These are phyloP conservation scores for Trichoderma koningiopsis DNA, from an alignment of 2,329 filamentous ascomycete species.

Conservation along the genomic window DNA sequence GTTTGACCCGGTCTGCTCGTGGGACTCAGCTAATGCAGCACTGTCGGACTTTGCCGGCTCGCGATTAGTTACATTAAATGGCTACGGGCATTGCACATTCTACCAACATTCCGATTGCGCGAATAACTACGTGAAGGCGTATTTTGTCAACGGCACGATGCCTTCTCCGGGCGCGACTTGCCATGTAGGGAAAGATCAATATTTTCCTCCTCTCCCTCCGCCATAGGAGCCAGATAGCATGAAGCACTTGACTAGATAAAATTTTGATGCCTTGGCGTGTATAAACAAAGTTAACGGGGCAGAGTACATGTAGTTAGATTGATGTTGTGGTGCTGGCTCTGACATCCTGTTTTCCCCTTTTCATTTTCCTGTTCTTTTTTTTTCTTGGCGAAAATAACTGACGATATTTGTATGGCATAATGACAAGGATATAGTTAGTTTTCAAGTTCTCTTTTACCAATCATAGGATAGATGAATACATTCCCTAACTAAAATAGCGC, in stretches of 20 bases:
- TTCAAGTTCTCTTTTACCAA: too few species aligned
- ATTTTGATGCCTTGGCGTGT: background rate
- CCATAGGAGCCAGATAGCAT: background rate
- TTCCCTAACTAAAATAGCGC: background rate
- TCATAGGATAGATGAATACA: background rate
- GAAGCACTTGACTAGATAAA: background rate
- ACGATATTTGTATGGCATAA: background rate
- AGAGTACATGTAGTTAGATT: background rate
- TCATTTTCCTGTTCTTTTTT: background rate
- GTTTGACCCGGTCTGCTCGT: slow-evolving; percentile 54
- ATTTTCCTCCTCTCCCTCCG: background rate
- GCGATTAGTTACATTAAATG: slow-evolving; percentile 44
- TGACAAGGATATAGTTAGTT: background rate
- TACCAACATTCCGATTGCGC: slow-evolving; percentile 43
- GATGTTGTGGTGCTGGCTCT: background rate
- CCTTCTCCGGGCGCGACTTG: slow-evolving; percentile 39
- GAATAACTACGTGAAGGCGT: slow-evolving; percentile 40
- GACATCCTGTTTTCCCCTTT: background rate
- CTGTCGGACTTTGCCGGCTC: slow-evolving; percentile 42
- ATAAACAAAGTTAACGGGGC: background rate
- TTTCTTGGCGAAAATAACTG: background rate
- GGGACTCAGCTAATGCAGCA: slow-evolving; percentile 43
- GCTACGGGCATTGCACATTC: slow-evolving; percentile 47
- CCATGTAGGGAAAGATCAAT: slow-evolving; percentile 27
- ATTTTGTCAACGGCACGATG: slow-evolving; percentile 43